A percentile compares a stretch with the other conserved stretches of the same genome.
Evolutionary conservation across 1,284 basidiomycete genomes (phyloP).

Genomic region (Wolfiporia cocos): DNA sequence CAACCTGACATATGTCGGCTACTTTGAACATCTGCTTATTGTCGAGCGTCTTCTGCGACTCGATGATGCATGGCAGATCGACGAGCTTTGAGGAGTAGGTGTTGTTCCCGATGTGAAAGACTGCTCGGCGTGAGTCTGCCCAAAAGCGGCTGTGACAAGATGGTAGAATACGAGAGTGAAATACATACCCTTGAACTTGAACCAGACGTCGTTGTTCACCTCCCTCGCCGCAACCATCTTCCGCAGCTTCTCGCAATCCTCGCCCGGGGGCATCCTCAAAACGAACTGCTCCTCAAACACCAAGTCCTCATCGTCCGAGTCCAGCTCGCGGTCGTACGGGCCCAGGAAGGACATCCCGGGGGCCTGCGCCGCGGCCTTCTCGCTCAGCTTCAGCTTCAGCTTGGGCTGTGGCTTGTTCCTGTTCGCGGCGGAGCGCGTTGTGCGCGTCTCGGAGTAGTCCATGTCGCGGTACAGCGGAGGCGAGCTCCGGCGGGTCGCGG

Average conservation of each 20-base stretch:
- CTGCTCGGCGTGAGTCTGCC: slow-evolving; percentile 85
- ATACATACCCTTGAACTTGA: slow-evolving; percentile 90
- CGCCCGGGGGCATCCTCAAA: slow-evolving; percentile 82
- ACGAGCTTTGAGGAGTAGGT: slow-evolving; percentile 92
- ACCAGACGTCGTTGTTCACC: slow-evolving; percentile 84
- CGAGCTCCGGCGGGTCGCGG: slow-evolving; percentile 21
- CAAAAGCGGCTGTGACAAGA: background rate
- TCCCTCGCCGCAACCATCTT: slow-evolving; percentile 82
- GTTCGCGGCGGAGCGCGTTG: slow-evolving; percentile 31
- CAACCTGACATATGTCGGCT: slow-evolving; percentile 94
- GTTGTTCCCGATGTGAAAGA: slow-evolving; percentile 82
- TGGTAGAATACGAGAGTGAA: background rate
- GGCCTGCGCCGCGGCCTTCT: slow-evolving; percentile 70
- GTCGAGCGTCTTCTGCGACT: slow-evolving; percentile 95
- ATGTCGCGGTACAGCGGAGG: slow-evolving; percentile 15
- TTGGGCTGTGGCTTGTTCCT: slow-evolving; percentile 57
- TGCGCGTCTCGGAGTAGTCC: slow-evolving; percentile 23
- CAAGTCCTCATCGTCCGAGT: slow-evolving; percentile 91
- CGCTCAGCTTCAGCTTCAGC: slow-evolving; percentile 78
- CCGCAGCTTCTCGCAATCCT: slow-evolving; percentile 71
- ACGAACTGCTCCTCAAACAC: slow-evolving; percentile 98
- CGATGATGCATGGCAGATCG: slow-evolving; percentile 91
- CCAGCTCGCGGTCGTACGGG: slow-evolving; percentile 89
- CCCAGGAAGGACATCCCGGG: slow-evolving; percentile 81
- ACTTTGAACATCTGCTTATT: slow-evolving; percentile 98